Base-by-base conservation (phyloP, 108 stramenopile genomes). In the Fragilaria crotonensis region DNA sequence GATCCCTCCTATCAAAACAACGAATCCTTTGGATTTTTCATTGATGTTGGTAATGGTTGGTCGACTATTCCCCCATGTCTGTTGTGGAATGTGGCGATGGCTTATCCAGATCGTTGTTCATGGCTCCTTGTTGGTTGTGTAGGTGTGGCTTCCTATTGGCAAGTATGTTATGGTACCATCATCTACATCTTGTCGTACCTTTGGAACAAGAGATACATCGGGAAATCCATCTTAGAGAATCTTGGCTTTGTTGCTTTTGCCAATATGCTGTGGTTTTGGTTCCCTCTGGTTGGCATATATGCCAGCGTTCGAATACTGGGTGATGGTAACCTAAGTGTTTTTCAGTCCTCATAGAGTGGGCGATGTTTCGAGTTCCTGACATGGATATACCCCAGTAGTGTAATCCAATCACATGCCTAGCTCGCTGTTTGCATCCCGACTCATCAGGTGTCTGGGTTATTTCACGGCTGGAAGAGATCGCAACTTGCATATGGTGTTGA, bases 11-110 rank as follows among this genome's bases (percentile, higher is more conserved):
- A 90, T 69, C 82, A 83, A 33, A 90, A 90, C 73, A 64, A 79
- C 14, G 89, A 90, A 70, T 73, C 78, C 11, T 90, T 85, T 64
- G 89, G 89, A 46, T 90, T 90, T 54, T 90, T 90, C 63, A 85
- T 90, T 33, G 89, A 90, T 64, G 75, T 87, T 59, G 89, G 89
- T 25, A 90, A 90, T 63, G 89, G 89, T 1, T 71, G 77, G 74
- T 75, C 83, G 4, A 90, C 89, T 23, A 83, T 90, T 25, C 72
- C 72, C 29, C 85, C 89, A 17, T 81, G 80, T 33, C 26, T 86
- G 30, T 60, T 85, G 46, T 70, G 84, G 79, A 87, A 85, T 68
- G 48, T 57, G 23, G 89, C 84, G 18, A 85, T 87, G 20, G 55
- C 81, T 0, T 63, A 60, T 59, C 74, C 78, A 5, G 52, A 60